These are phyloP conservation scores for Pythium dissotocum DNA, from an alignment of 352 stramenopile species.

Conservation along the genomic window DNA sequence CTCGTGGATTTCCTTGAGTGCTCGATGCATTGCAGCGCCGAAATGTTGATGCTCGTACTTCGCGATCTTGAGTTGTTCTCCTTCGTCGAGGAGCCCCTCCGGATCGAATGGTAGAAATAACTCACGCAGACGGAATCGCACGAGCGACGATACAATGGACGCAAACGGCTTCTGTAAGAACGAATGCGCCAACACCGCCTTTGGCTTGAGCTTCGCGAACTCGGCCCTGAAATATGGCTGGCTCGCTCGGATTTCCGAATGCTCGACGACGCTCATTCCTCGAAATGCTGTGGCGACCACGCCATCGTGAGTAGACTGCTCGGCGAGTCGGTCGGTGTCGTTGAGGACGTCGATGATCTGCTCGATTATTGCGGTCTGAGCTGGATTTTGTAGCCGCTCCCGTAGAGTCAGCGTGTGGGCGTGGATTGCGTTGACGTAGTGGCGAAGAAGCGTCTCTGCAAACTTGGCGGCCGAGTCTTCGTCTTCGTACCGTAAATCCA, in stretches of 20 bases:
- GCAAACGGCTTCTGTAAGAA: conserved; percentile 64
- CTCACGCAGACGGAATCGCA: conserved; percentile 58
- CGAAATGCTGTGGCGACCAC: conserved; percentile 15
- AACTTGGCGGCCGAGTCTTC: conserved; percentile 40
- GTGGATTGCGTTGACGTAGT: conserved; percentile 43
- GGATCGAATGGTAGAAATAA: conserved; percentile 68
- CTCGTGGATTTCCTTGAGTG: conserved; percentile 52
- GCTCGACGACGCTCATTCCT: conserved; percentile 16
- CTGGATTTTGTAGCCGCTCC: not conserved
- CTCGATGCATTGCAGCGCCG: conserved; percentile 72
- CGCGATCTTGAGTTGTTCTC: conserved; percentile 31
- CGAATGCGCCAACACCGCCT: not conserved
- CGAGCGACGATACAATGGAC: conserved; percentile 47
- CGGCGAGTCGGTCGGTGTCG: conserved; percentile 16
- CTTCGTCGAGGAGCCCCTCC: conserved; percentile 28
- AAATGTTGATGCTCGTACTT: conserved; percentile 75
- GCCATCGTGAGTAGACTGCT: not conserved
- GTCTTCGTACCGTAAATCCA: conserved; percentile 59
- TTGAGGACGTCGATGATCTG: conserved; percentile 10
- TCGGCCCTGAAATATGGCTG: conserved; percentile 47
- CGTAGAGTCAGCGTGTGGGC: conserved; percentile 16
- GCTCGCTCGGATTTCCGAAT: conserved; percentile 16
- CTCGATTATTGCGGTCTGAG: conserved; percentile 3
- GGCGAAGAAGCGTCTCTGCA: conserved; percentile 45
- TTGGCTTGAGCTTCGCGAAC: conserved; percentile 37